phyloP scores from a whole-genome alignment of 768 basidiomycete genomes.

The Leucogyrophana mollusca region DNA sequence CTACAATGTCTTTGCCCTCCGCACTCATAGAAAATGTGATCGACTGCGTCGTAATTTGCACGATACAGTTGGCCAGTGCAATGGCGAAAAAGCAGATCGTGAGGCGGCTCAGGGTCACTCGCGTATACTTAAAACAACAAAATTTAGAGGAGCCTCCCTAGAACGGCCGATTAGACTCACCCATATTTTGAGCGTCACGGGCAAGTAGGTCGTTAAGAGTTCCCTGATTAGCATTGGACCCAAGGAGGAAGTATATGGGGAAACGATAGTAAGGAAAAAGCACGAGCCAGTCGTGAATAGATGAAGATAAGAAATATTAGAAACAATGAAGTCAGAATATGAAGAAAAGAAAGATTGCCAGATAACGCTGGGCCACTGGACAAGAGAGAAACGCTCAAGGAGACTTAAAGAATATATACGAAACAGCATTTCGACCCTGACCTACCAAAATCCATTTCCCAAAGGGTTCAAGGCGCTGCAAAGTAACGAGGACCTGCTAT shows the following conservation, averaged over 20 bases:
- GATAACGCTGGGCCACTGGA: conserved; percentile 6
- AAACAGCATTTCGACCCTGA: too few species aligned
- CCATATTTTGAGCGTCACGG: conserved; percentile 7
- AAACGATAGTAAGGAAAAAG: not conserved
- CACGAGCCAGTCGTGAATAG: conserved; percentile 16
- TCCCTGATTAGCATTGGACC: not conserved
- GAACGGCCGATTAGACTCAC: conserved; percentile 6
- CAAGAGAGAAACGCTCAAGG: not conserved
- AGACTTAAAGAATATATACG: too few species aligned
- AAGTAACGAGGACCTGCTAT: too few species aligned
- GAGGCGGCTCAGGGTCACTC: conserved; percentile 48
- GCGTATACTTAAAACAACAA: conserved; percentile 35
- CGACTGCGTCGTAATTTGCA: conserved; percentile 41
- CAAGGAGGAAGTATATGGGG: not conserved
- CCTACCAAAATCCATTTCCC: too few species aligned
- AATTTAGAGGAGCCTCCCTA: not conserved
- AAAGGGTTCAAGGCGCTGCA: too few species aligned
- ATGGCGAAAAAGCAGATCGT: conserved; percentile 49
- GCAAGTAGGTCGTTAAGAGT: not conserved
- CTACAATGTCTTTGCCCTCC: conserved; percentile 31
- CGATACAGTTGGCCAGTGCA: conserved; percentile 39
- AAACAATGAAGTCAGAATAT: not conserved
- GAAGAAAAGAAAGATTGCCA: not conserved
- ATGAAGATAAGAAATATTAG: not conserved
- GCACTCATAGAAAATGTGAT: conserved; percentile 37